A percentile compares a stretch with the other conserved stretches of the same genome.
phyloP scores from a whole-genome alignment of 1,139 yeast genomes.

The Saccharomyces hybrid region DNA sequence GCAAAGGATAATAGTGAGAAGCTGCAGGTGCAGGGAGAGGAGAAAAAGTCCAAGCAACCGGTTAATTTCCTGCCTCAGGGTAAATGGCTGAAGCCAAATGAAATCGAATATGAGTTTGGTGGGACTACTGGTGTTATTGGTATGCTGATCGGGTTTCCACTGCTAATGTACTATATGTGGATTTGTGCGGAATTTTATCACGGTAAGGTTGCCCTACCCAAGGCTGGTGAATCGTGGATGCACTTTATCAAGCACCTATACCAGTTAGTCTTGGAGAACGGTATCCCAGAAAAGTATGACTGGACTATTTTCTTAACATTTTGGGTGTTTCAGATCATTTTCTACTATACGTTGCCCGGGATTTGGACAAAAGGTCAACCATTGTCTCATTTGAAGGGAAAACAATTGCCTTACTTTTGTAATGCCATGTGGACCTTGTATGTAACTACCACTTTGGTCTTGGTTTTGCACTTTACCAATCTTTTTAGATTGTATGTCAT shows the following conservation, averaged over 20 bases:
- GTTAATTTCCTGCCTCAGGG: constrained; percentile 30
- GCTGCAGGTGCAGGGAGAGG: neutral
- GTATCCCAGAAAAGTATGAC: constrained; percentile 60
- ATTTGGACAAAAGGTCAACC: constrained; percentile 94
- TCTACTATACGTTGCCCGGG: constrained; percentile 89
- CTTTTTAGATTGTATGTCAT: constrained; percentile 65
- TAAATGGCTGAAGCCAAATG: constrained; percentile 36
- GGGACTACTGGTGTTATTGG: constrained; percentile 88
- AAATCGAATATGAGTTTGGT: constrained; percentile 79
- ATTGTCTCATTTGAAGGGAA: constrained; percentile 66
- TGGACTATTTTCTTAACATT: constrained; percentile 68
- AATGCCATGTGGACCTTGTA: constrained; percentile 86
- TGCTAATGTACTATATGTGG: constrained; percentile 96
- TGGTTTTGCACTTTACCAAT: constrained; percentile 64
- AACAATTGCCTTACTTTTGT: constrained; percentile 85
- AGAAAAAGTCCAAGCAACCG: neutral
- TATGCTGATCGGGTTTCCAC: constrained; percentile 92
- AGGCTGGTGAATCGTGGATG: constrained; percentile 47
- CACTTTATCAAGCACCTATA: constrained; percentile 45
- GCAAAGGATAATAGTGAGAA: neutral
- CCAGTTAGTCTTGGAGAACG: constrained; percentile 42
- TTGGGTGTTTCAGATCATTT: constrained; percentile 59
- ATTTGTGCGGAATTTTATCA: constrained; percentile 73
- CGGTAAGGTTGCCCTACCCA: constrained; percentile 68
- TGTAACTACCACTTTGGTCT: constrained; percentile 50